Conservation (phyloP, 768 basidiomycete species). For the Trametes maxima region DNA sequence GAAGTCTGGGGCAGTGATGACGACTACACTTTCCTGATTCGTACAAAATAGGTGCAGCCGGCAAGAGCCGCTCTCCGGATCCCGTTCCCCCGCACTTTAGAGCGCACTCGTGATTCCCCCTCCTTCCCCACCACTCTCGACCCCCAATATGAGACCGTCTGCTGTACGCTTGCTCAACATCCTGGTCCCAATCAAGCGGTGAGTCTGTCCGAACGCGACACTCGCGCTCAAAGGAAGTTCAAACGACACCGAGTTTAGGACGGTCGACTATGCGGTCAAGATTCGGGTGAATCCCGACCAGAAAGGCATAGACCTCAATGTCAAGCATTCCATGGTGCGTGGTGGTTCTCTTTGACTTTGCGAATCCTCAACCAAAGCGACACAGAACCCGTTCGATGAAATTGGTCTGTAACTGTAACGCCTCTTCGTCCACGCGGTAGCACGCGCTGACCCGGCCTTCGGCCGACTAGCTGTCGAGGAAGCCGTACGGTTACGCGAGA, state of each 20-base stretch:
- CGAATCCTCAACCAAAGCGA: neutral
- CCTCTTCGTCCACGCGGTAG: neutral
- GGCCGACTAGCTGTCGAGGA: slow-evolving; percentile 83
- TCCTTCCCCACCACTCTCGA: neutral
- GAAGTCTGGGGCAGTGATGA: no score
- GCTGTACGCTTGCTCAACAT: slow-evolving; percentile 77
- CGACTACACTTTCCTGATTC: slow-evolving; percentile 1
- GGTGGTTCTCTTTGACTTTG: neutral
- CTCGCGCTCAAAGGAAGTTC: neutral
- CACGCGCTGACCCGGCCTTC: slow-evolving; percentile 1
- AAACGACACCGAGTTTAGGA: slow-evolving; percentile 46
- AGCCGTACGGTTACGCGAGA: slow-evolving; percentile 91
- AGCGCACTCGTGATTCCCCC: slow-evolving; percentile 10
- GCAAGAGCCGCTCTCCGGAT: slow-evolving; percentile 12
- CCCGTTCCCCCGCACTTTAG: slow-evolving; percentile 17
- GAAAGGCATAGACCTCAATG: slow-evolving; percentile 94
- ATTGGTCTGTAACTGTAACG: slow-evolving; percentile 69
- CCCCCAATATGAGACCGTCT: slow-evolving; percentile 71
- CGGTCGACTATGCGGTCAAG: slow-evolving; percentile 97
- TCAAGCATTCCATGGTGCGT: slow-evolving; percentile 98
- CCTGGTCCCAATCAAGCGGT: slow-evolving; percentile 94
- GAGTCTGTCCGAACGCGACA: slow-evolving; percentile 16
- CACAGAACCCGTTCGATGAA: slow-evolving; percentile 97
- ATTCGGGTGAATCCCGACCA: slow-evolving; percentile 95
- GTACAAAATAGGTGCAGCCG: neutral